These are phyloP conservation scores for Schizophyllum amplum DNA, from an alignment of 1,284 basidiomycete species.

Conservation along the genomic window DNA sequence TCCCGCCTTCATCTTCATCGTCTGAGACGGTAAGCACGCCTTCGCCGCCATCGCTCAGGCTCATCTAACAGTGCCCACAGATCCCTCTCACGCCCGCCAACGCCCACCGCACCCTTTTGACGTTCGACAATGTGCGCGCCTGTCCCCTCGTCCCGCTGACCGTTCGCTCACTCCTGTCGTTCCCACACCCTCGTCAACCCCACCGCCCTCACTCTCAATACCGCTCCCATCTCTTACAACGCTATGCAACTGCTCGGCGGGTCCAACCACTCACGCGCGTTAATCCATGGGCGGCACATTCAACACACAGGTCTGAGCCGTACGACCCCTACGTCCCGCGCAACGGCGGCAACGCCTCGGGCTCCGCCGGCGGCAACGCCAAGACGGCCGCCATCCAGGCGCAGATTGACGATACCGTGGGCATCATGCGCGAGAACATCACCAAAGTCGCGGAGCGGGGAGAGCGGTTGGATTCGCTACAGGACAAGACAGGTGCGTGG, in stretches of 20 bases:
- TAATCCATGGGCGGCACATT: neutral
- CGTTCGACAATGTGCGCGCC: neutral
- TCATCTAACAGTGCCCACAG: neutral
- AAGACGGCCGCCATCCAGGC: constrained; percentile 91
- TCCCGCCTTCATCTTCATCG: neutral
- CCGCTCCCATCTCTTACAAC: neutral
- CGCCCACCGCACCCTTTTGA: too few species aligned
- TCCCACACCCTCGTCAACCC: neutral
- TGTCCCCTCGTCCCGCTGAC: neutral
- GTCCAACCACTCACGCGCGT: too few species aligned
- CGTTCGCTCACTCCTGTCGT: neutral
- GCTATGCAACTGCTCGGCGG: too few species aligned
- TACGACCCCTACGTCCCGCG: constrained; percentile 95
- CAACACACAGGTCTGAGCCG: constrained; percentile 68
- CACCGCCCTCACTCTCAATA: neutral
- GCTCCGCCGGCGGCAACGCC: constrained; percentile 49
- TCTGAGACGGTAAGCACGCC: neutral
- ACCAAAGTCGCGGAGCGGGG: constrained; percentile 93
- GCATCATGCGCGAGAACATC: constrained; percentile 98
- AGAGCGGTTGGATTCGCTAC: constrained; percentile 88
- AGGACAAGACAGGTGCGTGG: constrained; percentile 95
- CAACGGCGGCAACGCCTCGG: constrained; percentile 58
- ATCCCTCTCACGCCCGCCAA: neutral
- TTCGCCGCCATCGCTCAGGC: neutral
- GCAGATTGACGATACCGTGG: constrained; percentile 93